Percentiles rank a stretch among this genome's conserved stretches.
Conservation (phyloP, 352 stramenopile species). For the Pythium dissimile region DNA sequence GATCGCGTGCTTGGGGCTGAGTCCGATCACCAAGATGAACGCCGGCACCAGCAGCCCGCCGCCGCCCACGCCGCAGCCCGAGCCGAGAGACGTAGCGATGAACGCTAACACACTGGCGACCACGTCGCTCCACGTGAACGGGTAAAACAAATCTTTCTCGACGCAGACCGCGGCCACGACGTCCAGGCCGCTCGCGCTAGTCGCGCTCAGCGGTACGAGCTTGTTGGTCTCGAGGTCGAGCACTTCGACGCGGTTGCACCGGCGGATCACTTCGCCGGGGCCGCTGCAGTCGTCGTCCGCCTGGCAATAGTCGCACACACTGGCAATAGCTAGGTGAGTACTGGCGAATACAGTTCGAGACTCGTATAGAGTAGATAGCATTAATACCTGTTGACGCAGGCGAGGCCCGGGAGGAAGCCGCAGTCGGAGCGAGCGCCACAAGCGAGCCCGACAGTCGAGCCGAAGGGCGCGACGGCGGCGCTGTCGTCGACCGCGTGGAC, state of each 20-base stretch:
- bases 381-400: slow-evolving; percentile 66
- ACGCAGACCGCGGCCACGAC: slow-evolving; percentile 61
- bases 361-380: no score
- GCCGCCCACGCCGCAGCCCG: slow-evolving; percentile 90
- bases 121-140: slow-evolving; percentile 68
- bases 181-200: slow-evolving; percentile 28
- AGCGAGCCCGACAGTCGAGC: slow-evolving; percentile 34
- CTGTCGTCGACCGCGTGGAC: not conserved
- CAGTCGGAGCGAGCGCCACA: slow-evolving; percentile 59
- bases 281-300: slow-evolving; percentile 56
- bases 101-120: slow-evolving; percentile 70
- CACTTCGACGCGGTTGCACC: slow-evolving; percentile 47
- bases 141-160: slow-evolving; percentile 79
- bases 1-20: slow-evolving; percentile 95
- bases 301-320: slow-evolving; percentile 67
- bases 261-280: slow-evolving; percentile 45
- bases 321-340: slow-evolving; percentile 10
- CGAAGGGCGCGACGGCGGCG: slow-evolving; percentile 17
- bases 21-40: slow-evolving; percentile 94
- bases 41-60: slow-evolving; percentile 96
- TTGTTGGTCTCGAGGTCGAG: slow-evolving; percentile 32
- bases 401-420: slow-evolving; percentile 68
- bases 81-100: slow-evolving; percentile 85
- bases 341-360: not conserved
- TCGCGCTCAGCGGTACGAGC: slow-evolving; percentile 29